Percentiles rank a stretch among this genome's conserved stretches.
These are phyloP conservation scores for Sphaerulina vaccinii DNA, from an alignment of 2,329 filamentous ascomycete species.

Conservation along the genomic window DNA sequence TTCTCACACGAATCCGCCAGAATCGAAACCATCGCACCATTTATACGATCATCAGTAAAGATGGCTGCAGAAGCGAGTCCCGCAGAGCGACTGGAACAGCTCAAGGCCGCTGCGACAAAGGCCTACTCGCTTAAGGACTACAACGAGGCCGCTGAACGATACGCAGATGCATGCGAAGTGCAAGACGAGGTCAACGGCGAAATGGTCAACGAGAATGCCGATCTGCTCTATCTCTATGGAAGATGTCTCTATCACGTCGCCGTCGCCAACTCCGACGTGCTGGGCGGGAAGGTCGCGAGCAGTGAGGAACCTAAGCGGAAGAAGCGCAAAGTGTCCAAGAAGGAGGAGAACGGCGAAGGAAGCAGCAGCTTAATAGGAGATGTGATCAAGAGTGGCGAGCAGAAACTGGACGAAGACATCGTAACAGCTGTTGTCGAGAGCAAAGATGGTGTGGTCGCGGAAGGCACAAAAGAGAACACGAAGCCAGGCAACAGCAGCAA, in stretches of 20 bases:
- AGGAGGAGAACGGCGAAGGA: conserved; percentile 27
- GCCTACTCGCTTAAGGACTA: conserved; percentile 90
- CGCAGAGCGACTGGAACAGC: conserved; percentile 52
- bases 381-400: conserved; percentile 36
- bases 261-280: conserved; percentile 88
- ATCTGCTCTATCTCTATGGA: conserved; percentile 91
- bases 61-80: conserved; percentile 17
- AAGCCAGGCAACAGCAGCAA: conserved; percentile 58
- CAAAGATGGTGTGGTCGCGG: conserved; percentile 42
- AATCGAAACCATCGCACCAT: background rate
- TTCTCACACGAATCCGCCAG: background rate
- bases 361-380: conserved; percentile 32
- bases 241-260: conserved; percentile 92
- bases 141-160: conserved; percentile 79
- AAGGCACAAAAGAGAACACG: conserved; percentile 42
- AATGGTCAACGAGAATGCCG: conserved; percentile 84
- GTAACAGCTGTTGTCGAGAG: conserved; percentile 43
- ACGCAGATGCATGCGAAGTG: conserved; percentile 82
- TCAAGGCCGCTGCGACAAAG: conserved; percentile 76
- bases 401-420: conserved; percentile 46
- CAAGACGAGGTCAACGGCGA: conserved; percentile 92
- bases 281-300: conserved; percentile 74
- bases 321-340: conserved; percentile 38
- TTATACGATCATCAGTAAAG: background rate
- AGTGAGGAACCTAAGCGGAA: conserved; percentile 57